Percentiles rank a stretch among this genome's conserved stretches.
Conservation (phyloP, 257 asterid genomes). For the Sherardia arvensis region DNA sequence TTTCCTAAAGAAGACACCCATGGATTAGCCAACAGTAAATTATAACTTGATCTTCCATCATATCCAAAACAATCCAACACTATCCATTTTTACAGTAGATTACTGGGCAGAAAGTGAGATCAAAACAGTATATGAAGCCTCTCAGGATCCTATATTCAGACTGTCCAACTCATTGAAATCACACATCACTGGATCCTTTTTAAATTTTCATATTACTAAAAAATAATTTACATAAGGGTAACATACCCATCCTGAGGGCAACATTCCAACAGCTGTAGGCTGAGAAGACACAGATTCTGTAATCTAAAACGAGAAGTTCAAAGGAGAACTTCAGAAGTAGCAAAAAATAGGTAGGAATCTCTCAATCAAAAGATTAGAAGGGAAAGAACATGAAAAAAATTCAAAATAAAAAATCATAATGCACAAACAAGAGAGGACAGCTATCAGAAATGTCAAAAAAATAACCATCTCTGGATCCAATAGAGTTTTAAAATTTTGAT, state of each 20-base stretch:
- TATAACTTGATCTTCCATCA: background rate
- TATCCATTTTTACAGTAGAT: background rate
- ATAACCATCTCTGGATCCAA: background rate
- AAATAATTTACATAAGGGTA: background rate
- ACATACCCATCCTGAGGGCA: slow-evolving; percentile 84
- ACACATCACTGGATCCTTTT: background rate
- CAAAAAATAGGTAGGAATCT: background rate
- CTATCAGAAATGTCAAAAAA: background rate
- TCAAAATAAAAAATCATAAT: background rate
- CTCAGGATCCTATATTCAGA: background rate
- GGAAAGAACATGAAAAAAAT: background rate
- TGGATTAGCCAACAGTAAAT: background rate
- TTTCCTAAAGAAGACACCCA: background rate
- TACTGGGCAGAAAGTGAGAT: background rate
- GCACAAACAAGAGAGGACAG: background rate
- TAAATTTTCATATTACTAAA: background rate
- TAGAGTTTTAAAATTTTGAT: too few relatives aligned
- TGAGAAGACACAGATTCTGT: slow-evolving; percentile 40
- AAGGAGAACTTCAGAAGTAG: slow-evolving; percentile 3
- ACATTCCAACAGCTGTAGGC: slow-evolving; percentile 29
- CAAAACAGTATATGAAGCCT: background rate
- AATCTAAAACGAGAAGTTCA: slow-evolving; percentile 36
- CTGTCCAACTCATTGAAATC: background rate
- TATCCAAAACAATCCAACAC: background rate
- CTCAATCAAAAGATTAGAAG: background rate